Percentiles rank a stretch among this genome's conserved stretches.
phyloP scores from a whole-genome alignment of 768 basidiomycete genomes.

The Boletus bicolor region DNA sequence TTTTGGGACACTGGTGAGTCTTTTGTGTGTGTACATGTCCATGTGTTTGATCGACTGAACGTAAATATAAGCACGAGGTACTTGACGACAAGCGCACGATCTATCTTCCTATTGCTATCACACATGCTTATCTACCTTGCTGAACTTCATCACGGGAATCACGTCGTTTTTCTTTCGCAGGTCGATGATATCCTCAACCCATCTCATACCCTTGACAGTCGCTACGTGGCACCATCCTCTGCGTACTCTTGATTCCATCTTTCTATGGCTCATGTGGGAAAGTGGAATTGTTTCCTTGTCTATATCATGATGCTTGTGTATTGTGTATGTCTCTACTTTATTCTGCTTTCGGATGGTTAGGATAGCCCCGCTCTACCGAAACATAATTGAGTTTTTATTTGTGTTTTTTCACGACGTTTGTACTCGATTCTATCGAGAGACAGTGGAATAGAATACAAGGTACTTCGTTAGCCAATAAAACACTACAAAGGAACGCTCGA shows the following conservation, averaged over 20 bases:
- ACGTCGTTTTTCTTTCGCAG: conserved; percentile 29
- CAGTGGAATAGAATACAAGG: not conserved
- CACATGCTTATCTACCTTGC: conserved; percentile 33
- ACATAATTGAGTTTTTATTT: conserved; percentile 26
- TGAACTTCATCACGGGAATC: conserved; percentile 28
- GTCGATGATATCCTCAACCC: conserved; percentile 28
- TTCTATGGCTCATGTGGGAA: conserved; percentile 3
- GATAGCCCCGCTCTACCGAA: conserved; percentile 10
- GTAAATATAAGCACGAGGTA: conserved; percentile 23
- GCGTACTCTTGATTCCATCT: conserved; percentile 12
- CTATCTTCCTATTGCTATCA: conserved; percentile 30
- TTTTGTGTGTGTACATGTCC: too few relatives aligned
- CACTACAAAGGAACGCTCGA: not conserved
- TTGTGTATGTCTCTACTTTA: conserved; percentile 30
- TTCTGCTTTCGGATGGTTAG: conserved; percentile 21
- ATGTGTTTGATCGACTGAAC: not conserved
- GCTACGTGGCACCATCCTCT: conserved; percentile 20
- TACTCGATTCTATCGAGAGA: not conserved
- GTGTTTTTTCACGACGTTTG: not conserved
- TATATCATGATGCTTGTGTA: conserved; percentile 30
- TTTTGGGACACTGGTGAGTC: conserved; percentile 26
- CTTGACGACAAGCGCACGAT: conserved; percentile 34
- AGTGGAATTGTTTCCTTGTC: conserved; percentile 23
- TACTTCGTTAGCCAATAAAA: not conserved
- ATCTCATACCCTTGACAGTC: conserved; percentile 31